Evolutionary conservation across 371 early-diverging fungal genomes (phyloP).

Genomic region (Syncephalastrum monosporum): DNA sequence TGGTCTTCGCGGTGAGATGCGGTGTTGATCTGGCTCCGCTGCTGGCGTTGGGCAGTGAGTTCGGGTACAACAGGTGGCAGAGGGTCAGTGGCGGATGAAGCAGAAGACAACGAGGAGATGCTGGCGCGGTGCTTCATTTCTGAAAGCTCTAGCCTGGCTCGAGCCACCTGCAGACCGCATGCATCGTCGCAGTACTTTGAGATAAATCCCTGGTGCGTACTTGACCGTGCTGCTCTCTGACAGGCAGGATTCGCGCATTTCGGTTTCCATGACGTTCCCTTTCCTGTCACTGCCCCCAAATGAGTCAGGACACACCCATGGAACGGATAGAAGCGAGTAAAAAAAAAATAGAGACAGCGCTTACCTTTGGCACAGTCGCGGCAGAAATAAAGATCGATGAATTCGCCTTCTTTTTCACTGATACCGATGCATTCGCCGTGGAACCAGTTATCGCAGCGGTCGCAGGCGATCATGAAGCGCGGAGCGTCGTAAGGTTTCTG

Average conservation of each 20-base stretch:
- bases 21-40: slow-evolving; percentile 16
- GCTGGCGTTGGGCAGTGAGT: slow-evolving; percentile 14
- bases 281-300: slow-evolving; percentile 34
- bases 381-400: slow-evolving; percentile 62
- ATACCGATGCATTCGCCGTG: slow-evolving; percentile 68
- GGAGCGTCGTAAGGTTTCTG: slow-evolving; percentile 50
- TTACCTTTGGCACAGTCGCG: slow-evolving; percentile 47
- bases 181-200: slow-evolving; percentile 43
- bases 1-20: slow-evolving; percentile 32
- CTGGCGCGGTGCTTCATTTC: slow-evolving; percentile 30
- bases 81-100: neutral
- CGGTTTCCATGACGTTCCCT: slow-evolving; percentile 48
- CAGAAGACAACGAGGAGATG: neutral
- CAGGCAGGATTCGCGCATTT: slow-evolving; percentile 50
- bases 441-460: slow-evolving; percentile 66
- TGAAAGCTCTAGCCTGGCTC: slow-evolving; percentile 31
- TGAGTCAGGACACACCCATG: slow-evolving; percentile 1
- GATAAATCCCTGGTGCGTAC: slow-evolving; percentile 26
- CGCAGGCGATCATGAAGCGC: slow-evolving; percentile 67
- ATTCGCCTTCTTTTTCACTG: slow-evolving; percentile 54
- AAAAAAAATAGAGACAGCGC: neutral
- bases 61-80: slow-evolving; percentile 7
- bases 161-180: slow-evolving; percentile 45
- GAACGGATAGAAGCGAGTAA: too few species aligned
- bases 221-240: slow-evolving; percentile 27